Percentiles rank a stretch among this genome's conserved stretches.
Evolutionary conservation across 352 stramenopile species (phyloP).

Genomic region (Globisporangium takayamanum): DNA sequence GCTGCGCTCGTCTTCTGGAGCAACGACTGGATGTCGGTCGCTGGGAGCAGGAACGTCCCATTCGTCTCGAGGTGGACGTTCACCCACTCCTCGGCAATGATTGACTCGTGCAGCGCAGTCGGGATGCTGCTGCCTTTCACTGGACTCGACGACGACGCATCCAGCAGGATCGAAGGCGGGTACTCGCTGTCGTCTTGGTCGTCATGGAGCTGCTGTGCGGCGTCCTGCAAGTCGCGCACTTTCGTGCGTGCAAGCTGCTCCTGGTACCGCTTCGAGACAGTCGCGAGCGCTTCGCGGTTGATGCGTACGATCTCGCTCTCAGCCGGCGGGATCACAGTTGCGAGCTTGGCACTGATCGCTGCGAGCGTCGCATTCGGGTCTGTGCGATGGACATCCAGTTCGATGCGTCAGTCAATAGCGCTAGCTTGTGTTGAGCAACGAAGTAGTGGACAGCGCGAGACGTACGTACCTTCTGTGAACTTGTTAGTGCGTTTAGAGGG

Average conservation of each 20-base stretch:
- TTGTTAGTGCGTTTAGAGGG: constrained; percentile 24
- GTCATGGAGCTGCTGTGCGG: not conserved
- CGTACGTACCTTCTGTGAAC: constrained; percentile 30
- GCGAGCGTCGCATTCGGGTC: constrained; percentile 38
- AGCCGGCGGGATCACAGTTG: constrained; percentile 39
- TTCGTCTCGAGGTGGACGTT: constrained; percentile 65
- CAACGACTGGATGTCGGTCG: constrained; percentile 35
- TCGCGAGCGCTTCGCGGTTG: constrained; percentile 39
- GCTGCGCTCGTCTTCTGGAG: constrained; percentile 23
- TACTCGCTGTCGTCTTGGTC: constrained; percentile 1
- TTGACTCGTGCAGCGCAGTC: constrained; percentile 48
- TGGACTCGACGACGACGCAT: constrained; percentile 5
- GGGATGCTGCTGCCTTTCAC: constrained; percentile 20
- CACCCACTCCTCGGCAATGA: constrained; percentile 76
- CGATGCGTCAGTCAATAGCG: not conserved
- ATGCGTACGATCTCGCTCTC: constrained; percentile 73
- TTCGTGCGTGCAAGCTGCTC: constrained; percentile 9
- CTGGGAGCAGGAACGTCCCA: constrained; percentile 43
- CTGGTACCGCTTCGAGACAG: constrained; percentile 16
- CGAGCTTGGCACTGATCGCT: constrained; percentile 55
- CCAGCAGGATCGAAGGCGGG: not conserved
- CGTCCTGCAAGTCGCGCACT: not conserved
- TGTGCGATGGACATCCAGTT: constrained; percentile 1
- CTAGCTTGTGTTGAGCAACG: not conserved
- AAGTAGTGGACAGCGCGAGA: not conserved